Evolutionary conservation across 257 asterid genomes (phyloP).

Genomic region (Petunia secreta): DNA sequence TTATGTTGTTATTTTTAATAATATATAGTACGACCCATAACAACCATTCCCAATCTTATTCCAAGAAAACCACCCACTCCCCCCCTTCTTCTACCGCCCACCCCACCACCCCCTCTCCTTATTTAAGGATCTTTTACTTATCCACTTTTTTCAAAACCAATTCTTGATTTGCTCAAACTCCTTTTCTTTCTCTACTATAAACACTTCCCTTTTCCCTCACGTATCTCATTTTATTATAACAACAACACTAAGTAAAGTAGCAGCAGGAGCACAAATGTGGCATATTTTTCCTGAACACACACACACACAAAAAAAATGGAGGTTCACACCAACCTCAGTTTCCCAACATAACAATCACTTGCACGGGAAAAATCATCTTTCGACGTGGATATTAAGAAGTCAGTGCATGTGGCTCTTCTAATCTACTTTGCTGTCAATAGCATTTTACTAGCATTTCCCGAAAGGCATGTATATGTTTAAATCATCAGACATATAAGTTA

Average conservation of each 20-base stretch:
- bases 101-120: no score
- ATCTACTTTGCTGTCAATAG: conserved; percentile 65
- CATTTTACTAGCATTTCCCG: conserved; percentile 64
- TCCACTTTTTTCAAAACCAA: no score
- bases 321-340: conserved; percentile 45
- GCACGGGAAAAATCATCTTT: conserved; percentile 58
- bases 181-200: no score
- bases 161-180: no score
- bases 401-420: conserved; percentile 56
- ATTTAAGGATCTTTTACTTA: no score
- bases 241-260: background rate
- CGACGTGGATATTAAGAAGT: conserved; percentile 55
- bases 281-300: background rate
- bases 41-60: no score
- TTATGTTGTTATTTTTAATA: background rate
- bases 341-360: conserved; percentile 57
- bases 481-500: conserved; percentile 21
- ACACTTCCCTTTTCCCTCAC: no score
- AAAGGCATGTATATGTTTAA: conserved; percentile 48
- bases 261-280: background rate
- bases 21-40: no score
- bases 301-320: background rate
- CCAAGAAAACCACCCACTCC: no score
- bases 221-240: no score
- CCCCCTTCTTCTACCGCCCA: no score